Percentiles rank a stretch among this genome's conserved stretches.
Conservation (phyloP, 2,329 filamentous ascomycete species). For the Zalaria sp. region DNA sequence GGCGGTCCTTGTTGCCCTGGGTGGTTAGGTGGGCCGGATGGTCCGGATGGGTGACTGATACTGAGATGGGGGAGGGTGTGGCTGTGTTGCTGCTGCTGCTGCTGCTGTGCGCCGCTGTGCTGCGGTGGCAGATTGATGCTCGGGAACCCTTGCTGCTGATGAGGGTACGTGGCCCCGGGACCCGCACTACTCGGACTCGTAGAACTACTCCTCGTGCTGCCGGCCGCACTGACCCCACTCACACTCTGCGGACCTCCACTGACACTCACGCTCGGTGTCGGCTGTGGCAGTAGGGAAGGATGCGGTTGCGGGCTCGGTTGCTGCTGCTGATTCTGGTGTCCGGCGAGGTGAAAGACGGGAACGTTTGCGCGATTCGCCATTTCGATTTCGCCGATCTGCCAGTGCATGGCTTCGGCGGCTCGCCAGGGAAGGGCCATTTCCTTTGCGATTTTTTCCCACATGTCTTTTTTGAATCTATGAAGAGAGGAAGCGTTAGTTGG, state of each 20-base stretch:
- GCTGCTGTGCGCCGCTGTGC: not conserved
- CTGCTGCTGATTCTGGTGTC: constrained; percentile 9
- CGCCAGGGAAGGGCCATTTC: constrained; percentile 94
- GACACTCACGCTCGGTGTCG: not conserved
- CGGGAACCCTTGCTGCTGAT: not conserved
- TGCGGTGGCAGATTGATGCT: too few relatives aligned
- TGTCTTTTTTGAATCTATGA: constrained; percentile 82
- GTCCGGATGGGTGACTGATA: not conserved
- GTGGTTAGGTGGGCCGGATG: not conserved
- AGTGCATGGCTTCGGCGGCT: constrained; percentile 95
- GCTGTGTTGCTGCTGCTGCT: constrained; percentile 1
- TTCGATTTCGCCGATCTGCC: constrained; percentile 84
- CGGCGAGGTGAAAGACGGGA: constrained; percentile 55
- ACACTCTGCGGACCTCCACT: too few relatives aligned
- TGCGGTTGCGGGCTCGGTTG: constrained; percentile 4
- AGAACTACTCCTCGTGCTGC: not conserved
- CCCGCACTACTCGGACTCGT: not conserved
- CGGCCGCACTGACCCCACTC: not conserved
- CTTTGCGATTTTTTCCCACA: constrained; percentile 93
- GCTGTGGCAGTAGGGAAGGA: not conserved
- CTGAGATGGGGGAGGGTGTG: constrained; percentile 14
- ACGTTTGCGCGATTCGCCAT: constrained; percentile 90
- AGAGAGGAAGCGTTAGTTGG: not conserved
- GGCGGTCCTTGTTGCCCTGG: too few relatives aligned
- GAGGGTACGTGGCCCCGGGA: not conserved